Evolutionary conservation across 805 yeast species (phyloP).

Genomic region (Suhomyces canberraensis): DNA sequence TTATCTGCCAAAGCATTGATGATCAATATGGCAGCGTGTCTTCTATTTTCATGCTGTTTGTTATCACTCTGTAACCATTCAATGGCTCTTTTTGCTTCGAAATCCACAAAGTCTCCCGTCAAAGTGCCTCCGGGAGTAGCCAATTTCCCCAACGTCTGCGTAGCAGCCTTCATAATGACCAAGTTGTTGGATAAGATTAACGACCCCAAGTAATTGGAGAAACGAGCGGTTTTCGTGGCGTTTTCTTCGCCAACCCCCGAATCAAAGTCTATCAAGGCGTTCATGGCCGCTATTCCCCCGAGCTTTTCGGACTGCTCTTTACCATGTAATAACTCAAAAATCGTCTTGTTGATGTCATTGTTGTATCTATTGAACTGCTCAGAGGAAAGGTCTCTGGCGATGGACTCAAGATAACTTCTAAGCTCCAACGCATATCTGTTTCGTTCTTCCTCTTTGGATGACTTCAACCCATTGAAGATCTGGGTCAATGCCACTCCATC

Average conservation of each 20-base stretch:
- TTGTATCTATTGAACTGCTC: slow-evolving; percentile 81
- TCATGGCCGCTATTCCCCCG: slow-evolving; percentile 91
- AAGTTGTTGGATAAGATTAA: slow-evolving; percentile 79
- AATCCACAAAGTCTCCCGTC: slow-evolving; percentile 90
- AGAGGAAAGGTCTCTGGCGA: slow-evolving; percentile 75
- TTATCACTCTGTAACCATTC: slow-evolving; percentile 87
- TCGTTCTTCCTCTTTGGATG: slow-evolving; percentile 41
- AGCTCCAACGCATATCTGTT: slow-evolving; percentile 66
- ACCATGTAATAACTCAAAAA: slow-evolving; percentile 80
- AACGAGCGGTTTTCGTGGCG: slow-evolving; percentile 83
- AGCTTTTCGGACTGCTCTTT: slow-evolving; percentile 67
- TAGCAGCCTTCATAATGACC: slow-evolving; percentile 83
- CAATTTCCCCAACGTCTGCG: slow-evolving; percentile 80
- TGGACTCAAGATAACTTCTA: slow-evolving; percentile 61
- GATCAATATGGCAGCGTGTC: slow-evolving; percentile 87
- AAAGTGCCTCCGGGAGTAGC: slow-evolving; percentile 87
- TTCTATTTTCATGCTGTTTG: slow-evolving; percentile 70
- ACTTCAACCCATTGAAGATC: slow-evolving; percentile 51
- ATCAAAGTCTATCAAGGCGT: slow-evolving; percentile 80
- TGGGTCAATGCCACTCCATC: slow-evolving; percentile 52
- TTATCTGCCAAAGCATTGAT: slow-evolving; percentile 80
- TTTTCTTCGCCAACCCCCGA: slow-evolving; percentile 73
- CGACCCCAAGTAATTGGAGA: slow-evolving; percentile 82
- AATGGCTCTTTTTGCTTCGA: slow-evolving; percentile 81
- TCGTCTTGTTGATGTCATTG: slow-evolving; percentile 80